Evolutionary conservation across 495 filamentous ascomycete species (phyloP).

Genomic region (Mytilinidion resinicola): DNA sequence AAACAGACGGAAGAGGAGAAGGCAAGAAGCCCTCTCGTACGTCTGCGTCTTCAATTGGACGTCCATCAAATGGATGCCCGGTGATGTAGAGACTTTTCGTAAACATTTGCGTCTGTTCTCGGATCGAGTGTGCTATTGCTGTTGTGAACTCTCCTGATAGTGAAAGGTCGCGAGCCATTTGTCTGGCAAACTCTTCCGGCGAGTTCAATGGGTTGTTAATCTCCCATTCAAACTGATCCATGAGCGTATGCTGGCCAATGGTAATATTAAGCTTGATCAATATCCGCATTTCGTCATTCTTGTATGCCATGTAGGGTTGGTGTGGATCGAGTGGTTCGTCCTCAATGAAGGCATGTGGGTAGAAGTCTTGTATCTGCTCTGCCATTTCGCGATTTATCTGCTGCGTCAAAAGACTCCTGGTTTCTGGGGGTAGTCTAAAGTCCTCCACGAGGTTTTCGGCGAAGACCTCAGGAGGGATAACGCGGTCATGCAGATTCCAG

Average conservation of each 20-base stretch:
- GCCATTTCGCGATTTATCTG: slow-evolving; percentile 73
- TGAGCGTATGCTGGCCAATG: slow-evolving; percentile 86
- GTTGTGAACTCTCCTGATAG: slow-evolving; percentile 95
- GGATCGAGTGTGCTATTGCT: slow-evolving; percentile 92
- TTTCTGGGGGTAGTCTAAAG: slow-evolving; percentile 67
- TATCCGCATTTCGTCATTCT: slow-evolving; percentile 98
- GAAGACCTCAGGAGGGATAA: slow-evolving; percentile 71
- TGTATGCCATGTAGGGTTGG: slow-evolving; percentile 86
- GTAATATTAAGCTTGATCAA: slow-evolving; percentile 94
- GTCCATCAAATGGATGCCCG: slow-evolving; percentile 89
- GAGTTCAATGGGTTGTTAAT: slow-evolving; percentile 91
- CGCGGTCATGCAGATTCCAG: slow-evolving; percentile 92
- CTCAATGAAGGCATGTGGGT: slow-evolving; percentile 80
- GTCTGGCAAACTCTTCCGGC: slow-evolving; percentile 84
- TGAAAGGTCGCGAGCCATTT: slow-evolving; percentile 85
- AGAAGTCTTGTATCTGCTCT: slow-evolving; percentile 88
- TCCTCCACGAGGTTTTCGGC: slow-evolving; percentile 88
- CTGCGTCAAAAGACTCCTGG: slow-evolving; percentile 57
- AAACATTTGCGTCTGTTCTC: slow-evolving; percentile 90
- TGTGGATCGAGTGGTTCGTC: slow-evolving; percentile 88
- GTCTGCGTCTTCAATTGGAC: slow-evolving; percentile 86
- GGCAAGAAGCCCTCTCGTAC: slow-evolving; percentile 77
- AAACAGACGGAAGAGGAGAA: slow-evolving; percentile 72
- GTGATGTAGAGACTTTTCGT: slow-evolving; percentile 88
- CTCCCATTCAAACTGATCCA: slow-evolving; percentile 99